Base-by-base conservation (phyloP, 805 yeast species). In the Ogataea siamensis region DNA sequence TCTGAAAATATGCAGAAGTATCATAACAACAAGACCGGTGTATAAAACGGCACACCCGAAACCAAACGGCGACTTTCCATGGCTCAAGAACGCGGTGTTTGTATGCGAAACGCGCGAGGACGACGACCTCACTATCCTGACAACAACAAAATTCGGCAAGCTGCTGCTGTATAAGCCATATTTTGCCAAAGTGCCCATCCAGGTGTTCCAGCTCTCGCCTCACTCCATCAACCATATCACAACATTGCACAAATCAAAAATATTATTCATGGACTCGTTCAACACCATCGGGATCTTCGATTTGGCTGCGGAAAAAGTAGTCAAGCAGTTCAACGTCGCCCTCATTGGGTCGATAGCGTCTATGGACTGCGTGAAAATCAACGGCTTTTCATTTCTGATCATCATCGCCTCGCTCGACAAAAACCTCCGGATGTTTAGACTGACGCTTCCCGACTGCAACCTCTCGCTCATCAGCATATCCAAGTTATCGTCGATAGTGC, bases 71-170 rank as follows among this genome's bases (percentile, higher is more conserved):
- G 57, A 54, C 5, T 55, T 57, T 36, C 42, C 51, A 3, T 57
- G 62, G 62, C 40, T 54, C 21, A 53, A 55, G 19, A 57, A 51
- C 15, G 58, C 54, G 5, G 39, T 43, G 2, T 41, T 50, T 13
- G 10, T 54, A 4, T 20, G 25, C n/a, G 42, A 40, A 17, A 25
- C 45, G 11, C 18, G 26, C 5, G 31, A 29, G 8, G 37, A 37
- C 15, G 39, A 40, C 25, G 49, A 46, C 40, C 37, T 39, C 9
- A 50, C 50, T 8, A 31, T 46, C 5, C 43, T 42, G 16, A 46
- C 58, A 18, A 44, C 43, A 6, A 49, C 60, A 1, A 53, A 50
- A 38, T 57, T 55, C 33, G 62, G 62, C 2, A 53, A 52, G 34
- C 15, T 57, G 14, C 27, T 41, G 5, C 14, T 50, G 24, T 57